Percentiles rank a stretch among this genome's conserved stretches.
These are phyloP conservation scores for Neobulgaria alba DNA, from an alignment of 2,329 filamentous ascomycete species.

Conservation along the genomic window DNA sequence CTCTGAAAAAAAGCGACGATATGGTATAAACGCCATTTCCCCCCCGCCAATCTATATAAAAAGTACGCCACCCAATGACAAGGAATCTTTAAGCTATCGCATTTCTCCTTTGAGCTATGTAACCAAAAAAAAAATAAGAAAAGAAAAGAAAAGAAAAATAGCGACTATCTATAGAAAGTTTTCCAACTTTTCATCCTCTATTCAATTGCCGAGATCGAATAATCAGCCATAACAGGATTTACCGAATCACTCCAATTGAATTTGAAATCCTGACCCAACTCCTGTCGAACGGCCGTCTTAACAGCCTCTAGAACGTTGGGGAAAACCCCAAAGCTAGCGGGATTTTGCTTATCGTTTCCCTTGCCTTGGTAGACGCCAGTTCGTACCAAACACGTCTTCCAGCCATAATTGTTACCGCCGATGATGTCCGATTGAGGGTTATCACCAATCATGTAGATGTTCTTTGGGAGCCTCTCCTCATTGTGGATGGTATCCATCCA, in stretches of 20 bases:
- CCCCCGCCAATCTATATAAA: no score
- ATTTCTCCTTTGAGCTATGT: no score
- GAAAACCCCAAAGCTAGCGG: slow-evolving; percentile 70
- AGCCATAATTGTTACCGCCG: slow-evolving; percentile 72
- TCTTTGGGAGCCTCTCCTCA: slow-evolving; percentile 58
- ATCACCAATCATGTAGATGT: slow-evolving; percentile 71
- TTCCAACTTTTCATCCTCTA: no score
- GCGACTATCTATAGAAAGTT: no score
- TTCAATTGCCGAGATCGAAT: slow-evolving; percentile 46
- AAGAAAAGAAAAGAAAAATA: no score
- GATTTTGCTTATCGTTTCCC: slow-evolving; percentile 68
- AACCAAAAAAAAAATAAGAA: no score
- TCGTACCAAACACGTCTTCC: slow-evolving; percentile 72
- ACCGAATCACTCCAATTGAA: slow-evolving; percentile 64
- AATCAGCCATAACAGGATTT: slow-evolving; percentile 54
- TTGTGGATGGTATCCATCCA: slow-evolving; percentile 73
- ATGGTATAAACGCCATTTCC: no score
- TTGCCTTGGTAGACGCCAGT: slow-evolving; percentile 75
- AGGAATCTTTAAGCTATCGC: no score
- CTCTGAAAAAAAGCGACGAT: no score
- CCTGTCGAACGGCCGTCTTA: slow-evolving; percentile 55
- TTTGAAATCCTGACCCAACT: slow-evolving; percentile 66
- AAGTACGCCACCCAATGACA: no score
- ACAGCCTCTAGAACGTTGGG: slow-evolving; percentile 64
- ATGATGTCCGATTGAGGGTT: slow-evolving; percentile 68